Percentiles rank a stretch among this genome's conserved stretches.
phyloP scores from a whole-genome alignment of 495 filamentous ascomycete genomes.

The Neurospora terricola region DNA sequence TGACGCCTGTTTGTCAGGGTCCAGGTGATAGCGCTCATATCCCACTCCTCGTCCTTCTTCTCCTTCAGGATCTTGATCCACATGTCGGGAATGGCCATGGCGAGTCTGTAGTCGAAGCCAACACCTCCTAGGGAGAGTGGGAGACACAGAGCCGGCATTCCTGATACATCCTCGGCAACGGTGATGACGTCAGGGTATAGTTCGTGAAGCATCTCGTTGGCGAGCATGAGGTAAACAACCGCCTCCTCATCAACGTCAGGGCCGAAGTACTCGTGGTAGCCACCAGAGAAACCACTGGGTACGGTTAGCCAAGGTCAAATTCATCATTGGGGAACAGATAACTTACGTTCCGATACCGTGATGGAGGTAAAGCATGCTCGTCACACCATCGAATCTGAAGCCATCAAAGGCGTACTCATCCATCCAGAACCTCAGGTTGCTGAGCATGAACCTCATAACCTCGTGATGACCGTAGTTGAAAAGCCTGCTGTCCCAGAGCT shows the following conservation, averaged over 20 bases:
- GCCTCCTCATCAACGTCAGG: slow-evolving; percentile 87
- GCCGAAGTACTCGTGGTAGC: slow-evolving; percentile 98
- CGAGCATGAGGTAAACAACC: slow-evolving; percentile 89
- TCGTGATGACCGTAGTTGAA: slow-evolving; percentile 97
- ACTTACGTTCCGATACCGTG: slow-evolving; percentile 97
- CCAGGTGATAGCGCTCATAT: slow-evolving; percentile 73
- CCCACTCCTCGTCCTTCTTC: slow-evolving; percentile 84
- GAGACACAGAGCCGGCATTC: slow-evolving; percentile 92
- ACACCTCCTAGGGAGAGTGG: slow-evolving; percentile 77
- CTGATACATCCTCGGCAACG: slow-evolving; percentile 93
- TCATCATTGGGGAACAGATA: not conserved
- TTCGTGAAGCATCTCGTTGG: slow-evolving; percentile 89
- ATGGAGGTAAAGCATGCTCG: slow-evolving; percentile 92
- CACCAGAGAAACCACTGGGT: slow-evolving; percentile 84
- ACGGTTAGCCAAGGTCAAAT: not conserved
- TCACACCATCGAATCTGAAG: slow-evolving; percentile 96
- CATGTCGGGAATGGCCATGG: slow-evolving; percentile 97
- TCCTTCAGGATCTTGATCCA: slow-evolving; percentile 99
- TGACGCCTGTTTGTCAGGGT: slow-evolving; percentile 88
- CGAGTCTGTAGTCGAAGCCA: slow-evolving; percentile 94
- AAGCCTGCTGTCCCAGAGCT: slow-evolving; percentile 88
- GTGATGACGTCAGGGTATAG: slow-evolving; percentile 82
- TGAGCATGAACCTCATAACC: slow-evolving; percentile 85
- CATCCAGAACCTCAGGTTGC: slow-evolving; percentile 98
- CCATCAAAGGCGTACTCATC: slow-evolving; percentile 95